These are phyloP conservation scores for Peniophora sp. DNA, from an alignment of 1,284 basidiomycete genomes.

Conservation along the genomic window DNA sequence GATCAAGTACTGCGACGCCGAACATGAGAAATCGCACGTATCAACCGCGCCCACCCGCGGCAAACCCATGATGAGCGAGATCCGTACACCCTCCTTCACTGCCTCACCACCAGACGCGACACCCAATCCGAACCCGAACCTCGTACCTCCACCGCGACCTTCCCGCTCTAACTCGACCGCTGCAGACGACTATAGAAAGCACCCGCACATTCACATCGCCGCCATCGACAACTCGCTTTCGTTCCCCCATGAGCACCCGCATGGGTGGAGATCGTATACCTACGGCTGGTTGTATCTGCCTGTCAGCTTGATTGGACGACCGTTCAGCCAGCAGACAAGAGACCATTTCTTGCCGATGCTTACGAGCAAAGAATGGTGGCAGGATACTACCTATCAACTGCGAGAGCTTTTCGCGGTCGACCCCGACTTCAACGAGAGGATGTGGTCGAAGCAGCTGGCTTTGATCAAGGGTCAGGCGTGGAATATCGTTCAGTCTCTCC, in stretches of 20 bases:
- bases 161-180: slow-evolving; percentile 14
- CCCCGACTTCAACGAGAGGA: slow-evolving; percentile 79
- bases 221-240: slow-evolving; percentile 93
- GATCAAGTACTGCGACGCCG: slow-evolving; percentile 79
- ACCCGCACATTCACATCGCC: slow-evolving; percentile 66
- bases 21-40: slow-evolving; percentile 65
- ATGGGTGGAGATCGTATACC: slow-evolving; percentile 85
- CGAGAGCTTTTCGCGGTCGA: slow-evolving; percentile 74
- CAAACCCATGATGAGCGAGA: slow-evolving; percentile 66
- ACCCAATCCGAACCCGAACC: slow-evolving; percentile 13
- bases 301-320: slow-evolving; percentile 76
- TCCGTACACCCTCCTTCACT: slow-evolving; percentile 28
- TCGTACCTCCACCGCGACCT: slow-evolving; percentile 17
- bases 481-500: slow-evolving; percentile 81
- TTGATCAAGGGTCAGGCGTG: slow-evolving; percentile 90
- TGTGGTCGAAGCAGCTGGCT: slow-evolving; percentile 83
- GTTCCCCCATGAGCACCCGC: slow-evolving; percentile 85
- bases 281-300: slow-evolving; percentile 91
- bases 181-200: slow-evolving; percentile 23
- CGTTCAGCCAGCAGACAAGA: slow-evolving; percentile 78
- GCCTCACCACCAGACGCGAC: slow-evolving; percentile 30
- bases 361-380: slow-evolving; percentile 85
- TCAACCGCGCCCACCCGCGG: slow-evolving; percentile 71
- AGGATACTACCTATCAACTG: slow-evolving; percentile 75
- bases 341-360: slow-evolving; percentile 78